A percentile compares a stretch with the other conserved stretches of the same genome.
These are phyloP conservation scores for Zygosaccharomyces rouxii DNA, from an alignment of 805 yeast species.

Conservation along the genomic window DNA sequence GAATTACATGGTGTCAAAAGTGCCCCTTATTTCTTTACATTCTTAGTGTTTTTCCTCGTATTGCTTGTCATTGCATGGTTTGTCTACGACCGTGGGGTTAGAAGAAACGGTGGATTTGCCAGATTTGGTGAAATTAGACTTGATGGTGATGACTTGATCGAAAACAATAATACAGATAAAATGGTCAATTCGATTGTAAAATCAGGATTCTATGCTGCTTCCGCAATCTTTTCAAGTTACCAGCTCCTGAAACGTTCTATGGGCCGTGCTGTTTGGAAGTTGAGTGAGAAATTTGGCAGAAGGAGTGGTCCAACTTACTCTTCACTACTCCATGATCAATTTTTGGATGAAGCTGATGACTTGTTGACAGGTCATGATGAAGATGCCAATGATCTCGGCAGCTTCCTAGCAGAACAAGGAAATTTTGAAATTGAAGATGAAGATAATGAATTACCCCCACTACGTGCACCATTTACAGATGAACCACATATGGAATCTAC, in stretches of 20 bases:
- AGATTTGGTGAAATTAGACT: slow-evolving; percentile 83
- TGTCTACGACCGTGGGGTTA: slow-evolving; percentile 75
- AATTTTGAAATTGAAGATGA: slow-evolving; percentile 38
- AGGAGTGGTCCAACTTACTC: slow-evolving; percentile 35
- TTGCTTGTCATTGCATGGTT: slow-evolving; percentile 58
- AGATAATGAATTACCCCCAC: slow-evolving; percentile 15
- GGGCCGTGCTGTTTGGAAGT: slow-evolving; percentile 11
- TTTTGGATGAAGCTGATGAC: slow-evolving; percentile 37
- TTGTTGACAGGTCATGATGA: slow-evolving; percentile 40
- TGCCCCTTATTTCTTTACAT: slow-evolving; percentile 46
- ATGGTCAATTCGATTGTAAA: slow-evolving; percentile 55
- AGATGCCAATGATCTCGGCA: slow-evolving; percentile 47
- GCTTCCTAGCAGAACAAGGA: slow-evolving; percentile 37
- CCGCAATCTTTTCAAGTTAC: slow-evolving; percentile 33
- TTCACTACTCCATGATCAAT: slow-evolving; percentile 32
- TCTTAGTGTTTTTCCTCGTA: slow-evolving; percentile 51
- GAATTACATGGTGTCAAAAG: slow-evolving; percentile 54
- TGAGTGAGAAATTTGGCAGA: slow-evolving; percentile 27
- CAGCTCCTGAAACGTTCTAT: slow-evolving; percentile 19
- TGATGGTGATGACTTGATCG: slow-evolving; percentile 67
- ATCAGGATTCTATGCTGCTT: slow-evolving; percentile 49
- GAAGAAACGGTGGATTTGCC: slow-evolving; percentile 70
- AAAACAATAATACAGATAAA: slow-evolving; percentile 56
- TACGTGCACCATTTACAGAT: slow-evolving; percentile 6
- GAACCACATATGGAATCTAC: slow-evolving; percentile 1